These are phyloP conservation scores for Ciborinia camelliae DNA, from an alignment of 2,329 filamentous ascomycete genomes.

Conservation along the genomic window DNA sequence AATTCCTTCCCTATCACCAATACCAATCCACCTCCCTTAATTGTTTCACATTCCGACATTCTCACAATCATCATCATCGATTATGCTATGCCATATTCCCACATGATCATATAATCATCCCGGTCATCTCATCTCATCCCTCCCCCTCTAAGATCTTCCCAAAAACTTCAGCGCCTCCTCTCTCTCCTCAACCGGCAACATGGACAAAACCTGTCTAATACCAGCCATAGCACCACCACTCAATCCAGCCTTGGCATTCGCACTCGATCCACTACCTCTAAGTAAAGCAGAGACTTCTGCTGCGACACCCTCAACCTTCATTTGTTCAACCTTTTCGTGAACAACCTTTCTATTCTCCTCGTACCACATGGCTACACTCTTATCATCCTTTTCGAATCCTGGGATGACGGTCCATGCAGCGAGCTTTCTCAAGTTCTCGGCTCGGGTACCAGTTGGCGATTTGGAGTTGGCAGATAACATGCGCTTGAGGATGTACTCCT, in stretches of 20 bases:
- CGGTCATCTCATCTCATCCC: neutral
- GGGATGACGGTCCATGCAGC: slow-evolving; percentile 78
- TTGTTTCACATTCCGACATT: no score
- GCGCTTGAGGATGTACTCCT: slow-evolving; percentile 94
- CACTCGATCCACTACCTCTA: slow-evolving; percentile 50
- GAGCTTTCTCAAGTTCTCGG: slow-evolving; percentile 68
- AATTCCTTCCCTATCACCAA: neutral
- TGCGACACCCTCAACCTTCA: slow-evolving; percentile 73
- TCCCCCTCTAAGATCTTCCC: slow-evolving; percentile 22
- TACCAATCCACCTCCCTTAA: no score
- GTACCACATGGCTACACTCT: slow-evolving; percentile 87
- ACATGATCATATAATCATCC: neutral
- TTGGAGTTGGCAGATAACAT: slow-evolving; percentile 52
- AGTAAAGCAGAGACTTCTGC: slow-evolving; percentile 67
- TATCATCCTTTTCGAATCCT: slow-evolving; percentile 75
- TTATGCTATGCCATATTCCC: neutral
- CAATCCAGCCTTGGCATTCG: slow-evolving; percentile 60
- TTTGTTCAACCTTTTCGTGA: slow-evolving; percentile 75
- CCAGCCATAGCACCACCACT: slow-evolving; percentile 53
- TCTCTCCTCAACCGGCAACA: slow-evolving; percentile 84
- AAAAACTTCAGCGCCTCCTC: slow-evolving; percentile 49
- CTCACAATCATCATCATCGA: neutral
- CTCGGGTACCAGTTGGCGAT: slow-evolving; percentile 52
- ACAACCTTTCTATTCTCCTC: slow-evolving; percentile 88
- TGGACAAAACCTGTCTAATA: slow-evolving; percentile 78